Evolutionary conservation across 306 rosid genomes (phyloP), one percentile per base, ranked within the genome.

Genomic region (Cucurbita ficifolia): DNA sequence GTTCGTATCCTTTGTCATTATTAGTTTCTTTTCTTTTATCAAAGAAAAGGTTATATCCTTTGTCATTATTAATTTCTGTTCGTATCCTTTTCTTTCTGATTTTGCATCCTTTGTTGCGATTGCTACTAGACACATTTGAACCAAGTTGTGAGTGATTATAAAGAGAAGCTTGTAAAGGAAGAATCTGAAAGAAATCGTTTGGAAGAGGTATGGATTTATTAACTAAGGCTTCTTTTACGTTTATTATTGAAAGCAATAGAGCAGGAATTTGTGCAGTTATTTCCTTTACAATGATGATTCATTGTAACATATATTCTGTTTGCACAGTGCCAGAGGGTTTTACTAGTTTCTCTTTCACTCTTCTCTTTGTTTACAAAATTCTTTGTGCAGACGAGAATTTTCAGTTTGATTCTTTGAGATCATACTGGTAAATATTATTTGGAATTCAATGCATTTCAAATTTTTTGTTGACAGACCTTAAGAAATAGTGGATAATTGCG

Each of bases 81-180:
- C 2, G 33, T 29, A 29, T 29, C 33, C 33, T 29, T 29, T 29
- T 29, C 33, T 29, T 29, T 29, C 33, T 74, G 43, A 6, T 65
- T 59, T 57, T 78, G 53, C 16, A 62, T 63, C 65, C 29, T 70
- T 63, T 17, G 43, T 78, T 73, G 53, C 60, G 73, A 73, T 80
- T 76, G 8, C 65, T 29, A 72, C 80, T 83, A 94, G 99, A 89
- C 85, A 35, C 96, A 81, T 67, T 80, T 84, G 81, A 83, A 48
- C 82, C 99, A 91, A 89, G 86, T 85, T 61, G 92, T 87, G 82
- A 88, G 82, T 75, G 90, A 84, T 79, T 83, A 89, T 80, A 87
- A 83, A 64, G 90, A 81, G 78, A 91, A 79, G 79, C 91, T 94
- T 51, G 97, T 83, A 79, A 85, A 84, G 82, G 99, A 88, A 82